Percentiles rank a stretch among this genome's conserved stretches.
phyloP scores from a whole-genome alignment of 768 basidiomycete species.

The Pilatotrama ljubarskyi region DNA sequence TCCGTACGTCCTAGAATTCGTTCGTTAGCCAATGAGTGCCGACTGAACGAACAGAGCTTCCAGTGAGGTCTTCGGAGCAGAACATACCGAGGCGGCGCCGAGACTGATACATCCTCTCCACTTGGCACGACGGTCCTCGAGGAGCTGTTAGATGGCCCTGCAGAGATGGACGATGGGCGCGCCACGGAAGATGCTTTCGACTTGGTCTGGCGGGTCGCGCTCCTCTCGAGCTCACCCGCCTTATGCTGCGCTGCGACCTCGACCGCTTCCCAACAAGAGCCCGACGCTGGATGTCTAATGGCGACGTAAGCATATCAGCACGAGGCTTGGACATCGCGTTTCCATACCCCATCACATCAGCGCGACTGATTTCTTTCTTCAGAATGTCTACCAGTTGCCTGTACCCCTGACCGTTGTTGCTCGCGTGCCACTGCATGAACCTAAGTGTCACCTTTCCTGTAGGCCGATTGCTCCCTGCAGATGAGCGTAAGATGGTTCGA shows the following conservation, averaged over 20 bases:
- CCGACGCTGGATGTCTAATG: too few relatives aligned
- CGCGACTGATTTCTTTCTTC: neutral
- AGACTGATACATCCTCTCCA: neutral
- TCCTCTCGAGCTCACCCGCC: neutral
- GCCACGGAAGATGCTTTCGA: neutral
- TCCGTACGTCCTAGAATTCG: neutral
- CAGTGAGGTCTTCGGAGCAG: too few relatives aligned
- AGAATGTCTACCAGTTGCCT: neutral
- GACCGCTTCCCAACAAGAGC: neutral
- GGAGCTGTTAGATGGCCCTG: neutral
- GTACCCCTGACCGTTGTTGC: slow-evolving; percentile 10
- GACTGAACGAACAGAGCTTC: too few relatives aligned
- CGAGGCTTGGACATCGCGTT: too few relatives aligned
- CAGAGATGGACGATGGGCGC: neutral
- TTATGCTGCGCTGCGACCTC: neutral
- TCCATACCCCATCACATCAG: neutral
- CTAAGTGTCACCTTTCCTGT: slow-evolving; percentile 11
- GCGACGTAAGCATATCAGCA: too few relatives aligned
- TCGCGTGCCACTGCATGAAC: slow-evolving; percentile 7
- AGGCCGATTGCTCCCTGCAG: neutral
- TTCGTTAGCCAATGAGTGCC: neutral
- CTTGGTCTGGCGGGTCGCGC: neutral
- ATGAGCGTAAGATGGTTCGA: too few relatives aligned
- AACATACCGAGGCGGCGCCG: slow-evolving; percentile 1
- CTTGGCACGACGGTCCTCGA: neutral